Base-by-base conservation (phyloP, 208 protist genomes). In the Trypanosoma caninum region DNA sequence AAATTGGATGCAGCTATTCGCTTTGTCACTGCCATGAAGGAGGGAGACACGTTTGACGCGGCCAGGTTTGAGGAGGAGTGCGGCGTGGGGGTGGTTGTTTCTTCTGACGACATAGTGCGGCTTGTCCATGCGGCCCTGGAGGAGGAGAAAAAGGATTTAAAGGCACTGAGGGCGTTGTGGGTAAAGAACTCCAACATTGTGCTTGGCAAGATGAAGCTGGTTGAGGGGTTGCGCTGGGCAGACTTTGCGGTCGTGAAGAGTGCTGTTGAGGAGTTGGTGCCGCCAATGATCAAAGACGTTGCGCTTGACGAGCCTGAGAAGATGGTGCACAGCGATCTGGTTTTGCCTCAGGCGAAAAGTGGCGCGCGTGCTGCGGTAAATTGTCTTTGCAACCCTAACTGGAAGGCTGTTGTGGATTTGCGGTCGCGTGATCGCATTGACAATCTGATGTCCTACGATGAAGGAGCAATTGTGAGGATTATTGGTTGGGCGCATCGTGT, bases 401-500 rank as follows among this genome's bases (percentile, higher is more conserved):
- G 75, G 71, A 44, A 27, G 18, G 62, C 41, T 28, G 75, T 93
- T 16, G 62, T 77, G 5, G 59, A 79, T 56, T 70, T 69, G 23
- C 71, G 79, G 8, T 69, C 76, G 3, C 72, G 57, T 38, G 78
- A 69, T 33, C 53, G 47, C 3, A 78, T 95, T 34, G 78, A 76
- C 41, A 56, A 85, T 45, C 60, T 95, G 23, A 65, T 69, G 14
- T 66, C 59, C 1, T 59, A 65, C 58, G 70, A 78, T 54, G 79
- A 76, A 22, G 80, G 81, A 41, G 65, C 55, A 25, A 67, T 72
- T 11, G 86, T 99, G 14, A 79, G 86, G 54, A 64, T 99, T 2
- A 23, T 76, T 22, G 98, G 97, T 22, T 99, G 98, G 98, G 93
- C 97, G 1, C 95, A 98, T 69, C 78, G 82, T 48, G 58, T 98